Base-by-base conservation (phyloP, 2,329 filamentous ascomycete genomes). In the Cyphellophora attinorum region DNA sequence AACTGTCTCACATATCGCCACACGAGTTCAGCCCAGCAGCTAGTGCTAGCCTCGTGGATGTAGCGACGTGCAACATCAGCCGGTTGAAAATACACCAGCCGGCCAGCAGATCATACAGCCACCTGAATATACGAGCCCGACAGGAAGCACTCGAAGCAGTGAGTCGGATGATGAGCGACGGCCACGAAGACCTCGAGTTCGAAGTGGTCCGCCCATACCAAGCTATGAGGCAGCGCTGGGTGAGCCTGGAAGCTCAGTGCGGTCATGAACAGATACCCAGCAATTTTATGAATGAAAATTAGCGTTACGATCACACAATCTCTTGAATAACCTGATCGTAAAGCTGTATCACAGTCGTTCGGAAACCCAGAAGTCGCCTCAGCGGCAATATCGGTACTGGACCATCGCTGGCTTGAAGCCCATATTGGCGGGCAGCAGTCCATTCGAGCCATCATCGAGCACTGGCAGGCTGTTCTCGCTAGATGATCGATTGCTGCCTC, bases 221-320 rank as follows among this genome's bases (percentile, higher is more conserved):
- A 88, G 76, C 50, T 93, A 93, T 54, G 83, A 78, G 55, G 83
- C 84, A 40, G 85, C 83, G 2, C 68, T 86, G 37, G 59, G 59
- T 31, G 57, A 61, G 37, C 41, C 34, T 31, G 45, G 41, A 23
- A 40, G 41, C 19, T 40, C 46, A 15, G 46, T 40, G 33, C 39
- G 40, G 35, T 34, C 38, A 38, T 49, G 42, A 49, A 40, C 29
- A 40, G 38, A 44, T 46, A 45, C 40, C 40, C 31, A 37, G 19
- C n/a, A 25, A 8, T n/a, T 25, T 25, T 25, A 25, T 25, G 21
- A 25, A 25, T 25, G 21, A 25, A 25, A n/a, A n/a, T n/a, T n/a
- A n/a, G n/a, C n/a, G n/a, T n/a, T n/a, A n/a, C n/a, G n/a, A n/a
- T n/a, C n/a, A n/a, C n/a, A n/a, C n/a, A n/a, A n/a, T n/a, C n/a